phyloP scores from a whole-genome alignment of 768 basidiomycete genomes.

The Lentinula detonsa region DNA sequence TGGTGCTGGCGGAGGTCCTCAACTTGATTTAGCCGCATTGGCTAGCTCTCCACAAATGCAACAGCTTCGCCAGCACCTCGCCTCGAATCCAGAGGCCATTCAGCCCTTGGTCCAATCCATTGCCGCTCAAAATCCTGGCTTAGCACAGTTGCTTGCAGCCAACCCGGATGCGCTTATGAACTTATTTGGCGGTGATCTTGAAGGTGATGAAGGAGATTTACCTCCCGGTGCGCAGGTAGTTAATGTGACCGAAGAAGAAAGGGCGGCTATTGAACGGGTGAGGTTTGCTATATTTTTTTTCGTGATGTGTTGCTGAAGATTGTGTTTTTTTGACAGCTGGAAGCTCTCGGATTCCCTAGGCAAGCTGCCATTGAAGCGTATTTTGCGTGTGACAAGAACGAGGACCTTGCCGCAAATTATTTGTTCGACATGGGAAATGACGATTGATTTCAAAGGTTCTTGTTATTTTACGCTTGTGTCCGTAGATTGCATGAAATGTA shows the following conservation, averaged over 20 bases:
- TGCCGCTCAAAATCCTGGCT: conserved; percentile 61
- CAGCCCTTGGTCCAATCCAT: conserved; percentile 86
- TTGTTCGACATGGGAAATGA: conserved; percentile 74
- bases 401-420: conserved; percentile 93
- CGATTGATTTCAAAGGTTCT: conserved; percentile 21
- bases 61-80: conserved; percentile 67
- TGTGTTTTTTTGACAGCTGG: conserved; percentile 45
- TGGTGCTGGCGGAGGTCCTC: conserved; percentile 24
- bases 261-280: conserved; percentile 84
- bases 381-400: conserved; percentile 93
- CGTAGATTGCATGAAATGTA: neutral
- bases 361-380: conserved; percentile 85
- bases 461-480: conserved; percentile 5
- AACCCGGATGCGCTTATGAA: conserved; percentile 70
- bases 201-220: conserved; percentile 31
- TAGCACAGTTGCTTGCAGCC: conserved; percentile 60
- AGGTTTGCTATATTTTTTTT: conserved; percentile 23
- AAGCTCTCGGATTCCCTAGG: conserved; percentile 82
- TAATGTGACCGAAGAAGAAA: conserved; percentile 81
- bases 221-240: conserved; percentile 58
- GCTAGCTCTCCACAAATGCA: conserved; percentile 59
- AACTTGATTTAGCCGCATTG: conserved; percentile 45
- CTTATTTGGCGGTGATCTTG: conserved; percentile 46
- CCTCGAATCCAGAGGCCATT: conserved; percentile 69
- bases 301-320: neutral